phyloP scores from a whole-genome alignment of 2,329 filamentous ascomycete genomes.

The Metarhizium humberi region DNA sequence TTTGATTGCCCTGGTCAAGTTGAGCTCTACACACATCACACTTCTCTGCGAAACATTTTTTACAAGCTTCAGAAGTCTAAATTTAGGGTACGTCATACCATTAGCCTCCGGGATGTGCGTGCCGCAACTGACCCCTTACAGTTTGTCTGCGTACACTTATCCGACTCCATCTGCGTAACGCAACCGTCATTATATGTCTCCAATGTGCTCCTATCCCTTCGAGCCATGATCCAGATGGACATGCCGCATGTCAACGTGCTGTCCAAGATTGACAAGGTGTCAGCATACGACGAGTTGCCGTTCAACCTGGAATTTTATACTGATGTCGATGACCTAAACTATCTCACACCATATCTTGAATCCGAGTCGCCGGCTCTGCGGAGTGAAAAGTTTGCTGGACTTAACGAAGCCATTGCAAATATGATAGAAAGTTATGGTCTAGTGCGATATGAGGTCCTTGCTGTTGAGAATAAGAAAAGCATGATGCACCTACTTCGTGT shows the following conservation, averaged over 20 bases:
- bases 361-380: constrained; percentile 63
- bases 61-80: constrained; percentile 82
- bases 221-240: constrained; percentile 97
- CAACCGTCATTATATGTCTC: constrained; percentile 92
- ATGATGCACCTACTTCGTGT: constrained; percentile 88
- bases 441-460: constrained; percentile 85
- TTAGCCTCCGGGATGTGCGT: background rate
- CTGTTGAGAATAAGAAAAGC: constrained; percentile 92
- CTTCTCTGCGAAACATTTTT: constrained; percentile 84
- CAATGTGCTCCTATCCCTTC: constrained; percentile 82
- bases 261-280: constrained; percentile 93
- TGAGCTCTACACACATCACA: constrained; percentile 93
- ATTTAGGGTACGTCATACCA: constrained; percentile 57
- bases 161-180: constrained; percentile 88
- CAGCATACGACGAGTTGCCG: constrained; percentile 73
- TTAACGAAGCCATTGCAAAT: constrained; percentile 80
- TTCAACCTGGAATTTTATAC: constrained; percentile 98
- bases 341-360: constrained; percentile 73
- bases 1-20: constrained; percentile 98
- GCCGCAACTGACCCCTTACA: constrained; percentile 32
- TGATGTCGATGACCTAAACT: constrained; percentile 85
- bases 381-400: constrained; percentile 67
- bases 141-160: constrained; percentile 88
- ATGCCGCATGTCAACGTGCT: constrained; percentile 92
- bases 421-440: constrained; percentile 85